These are phyloP conservation scores for Rhodotorula sp. DNA, from an alignment of 1,284 basidiomycete genomes.

Conservation along the genomic window DNA sequence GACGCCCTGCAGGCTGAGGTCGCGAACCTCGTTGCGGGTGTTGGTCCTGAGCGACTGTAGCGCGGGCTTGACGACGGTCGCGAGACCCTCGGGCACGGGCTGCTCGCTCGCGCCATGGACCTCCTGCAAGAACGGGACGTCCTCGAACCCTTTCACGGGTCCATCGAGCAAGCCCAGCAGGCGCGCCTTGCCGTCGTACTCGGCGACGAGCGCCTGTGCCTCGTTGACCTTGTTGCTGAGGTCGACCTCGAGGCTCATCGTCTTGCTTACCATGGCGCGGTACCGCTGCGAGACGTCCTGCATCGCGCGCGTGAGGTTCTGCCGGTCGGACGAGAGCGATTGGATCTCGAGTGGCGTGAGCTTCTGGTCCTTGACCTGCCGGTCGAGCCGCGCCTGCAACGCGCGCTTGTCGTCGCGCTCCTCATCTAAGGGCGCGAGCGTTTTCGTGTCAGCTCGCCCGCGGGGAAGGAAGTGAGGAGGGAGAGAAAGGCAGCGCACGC, in stretches of 20 bases:
- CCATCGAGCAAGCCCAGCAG: constrained; percentile 40
- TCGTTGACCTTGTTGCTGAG: constrained; percentile 33
- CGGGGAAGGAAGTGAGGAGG: fast-evolving
- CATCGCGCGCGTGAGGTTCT: constrained; percentile 18
- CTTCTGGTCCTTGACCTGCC: constrained; percentile 40
- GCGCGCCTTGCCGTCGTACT: constrained; percentile 41
- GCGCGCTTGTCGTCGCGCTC: constrained; percentile 19
- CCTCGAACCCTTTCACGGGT: constrained; percentile 38
- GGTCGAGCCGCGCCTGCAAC: constrained; percentile 19
- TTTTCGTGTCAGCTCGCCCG: too few species aligned
- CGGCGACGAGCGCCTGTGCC: constrained; percentile 28
- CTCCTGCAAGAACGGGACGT: constrained; percentile 45
- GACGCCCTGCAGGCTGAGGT: constrained; percentile 20
- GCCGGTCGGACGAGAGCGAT: constrained; percentile 39
- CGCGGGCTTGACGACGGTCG: constrained; percentile 43
- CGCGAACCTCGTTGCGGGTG: constrained; percentile 27
- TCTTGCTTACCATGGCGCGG: constrained; percentile 16
- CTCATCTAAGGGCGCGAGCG: background rate
- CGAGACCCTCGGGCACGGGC: constrained; percentile 44
- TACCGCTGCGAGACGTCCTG: constrained; percentile 17
- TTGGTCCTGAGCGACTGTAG: constrained; percentile 34
- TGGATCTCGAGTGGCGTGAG: constrained; percentile 45
- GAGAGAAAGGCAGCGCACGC: constrained; percentile 7
- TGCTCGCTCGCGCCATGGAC: constrained; percentile 41
- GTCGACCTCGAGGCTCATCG: constrained; percentile 42